phyloP scores from a whole-genome alignment of 371 early-diverging fungal genomes.

The Furculomyces boomerangus region DNA sequence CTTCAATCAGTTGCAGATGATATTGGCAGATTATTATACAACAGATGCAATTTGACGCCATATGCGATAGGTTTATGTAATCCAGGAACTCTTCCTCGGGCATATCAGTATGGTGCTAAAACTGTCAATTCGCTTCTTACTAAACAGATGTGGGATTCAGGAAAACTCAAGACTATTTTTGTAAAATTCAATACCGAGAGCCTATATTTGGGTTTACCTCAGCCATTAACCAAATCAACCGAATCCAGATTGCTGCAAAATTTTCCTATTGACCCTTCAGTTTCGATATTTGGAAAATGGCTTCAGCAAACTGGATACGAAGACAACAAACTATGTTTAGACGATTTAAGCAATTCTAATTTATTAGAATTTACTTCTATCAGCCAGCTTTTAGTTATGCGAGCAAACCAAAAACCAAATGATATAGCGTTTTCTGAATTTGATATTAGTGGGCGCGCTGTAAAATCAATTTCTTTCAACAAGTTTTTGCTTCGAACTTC shows the following conservation, averaged over 20 bases:
- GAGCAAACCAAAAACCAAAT: slow-evolving; percentile 39
- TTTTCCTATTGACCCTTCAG: slow-evolving; percentile 11
- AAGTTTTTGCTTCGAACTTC: slow-evolving; percentile 52
- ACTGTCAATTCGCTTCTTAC: slow-evolving; percentile 42
- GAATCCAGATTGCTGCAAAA: neutral
- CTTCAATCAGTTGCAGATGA: slow-evolving; percentile 31
- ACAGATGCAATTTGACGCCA: slow-evolving; percentile 37
- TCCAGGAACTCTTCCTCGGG: slow-evolving; percentile 42
- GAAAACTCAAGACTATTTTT: slow-evolving; percentile 19
- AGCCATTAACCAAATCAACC: slow-evolving; percentile 10
- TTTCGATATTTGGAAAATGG: slow-evolving; percentile 22
- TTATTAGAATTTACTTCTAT: slow-evolving; percentile 10
- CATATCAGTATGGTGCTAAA: slow-evolving; percentile 44
- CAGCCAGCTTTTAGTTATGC: slow-evolving; percentile 48
- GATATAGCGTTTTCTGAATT: slow-evolving; percentile 42
- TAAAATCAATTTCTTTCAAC: slow-evolving; percentile 42
- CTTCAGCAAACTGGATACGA: slow-evolving; percentile 60
- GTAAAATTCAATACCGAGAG: slow-evolving; percentile 7
- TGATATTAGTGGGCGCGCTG: slow-evolving; percentile 37
- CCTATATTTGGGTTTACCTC: slow-evolving; percentile 11
- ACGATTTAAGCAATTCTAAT: slow-evolving; percentile 15
- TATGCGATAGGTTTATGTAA: slow-evolving; percentile 37
- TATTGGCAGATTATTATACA: slow-evolving; percentile 28
- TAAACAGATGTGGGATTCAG: slow-evolving; percentile 40
- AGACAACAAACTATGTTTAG: slow-evolving; percentile 32